Evolutionary conservation across 2,329 filamentous ascomycete species (phyloP), one percentile per base, ranked within the genome.

Genomic region (Myriosclerotinia scirpicola): DNA sequence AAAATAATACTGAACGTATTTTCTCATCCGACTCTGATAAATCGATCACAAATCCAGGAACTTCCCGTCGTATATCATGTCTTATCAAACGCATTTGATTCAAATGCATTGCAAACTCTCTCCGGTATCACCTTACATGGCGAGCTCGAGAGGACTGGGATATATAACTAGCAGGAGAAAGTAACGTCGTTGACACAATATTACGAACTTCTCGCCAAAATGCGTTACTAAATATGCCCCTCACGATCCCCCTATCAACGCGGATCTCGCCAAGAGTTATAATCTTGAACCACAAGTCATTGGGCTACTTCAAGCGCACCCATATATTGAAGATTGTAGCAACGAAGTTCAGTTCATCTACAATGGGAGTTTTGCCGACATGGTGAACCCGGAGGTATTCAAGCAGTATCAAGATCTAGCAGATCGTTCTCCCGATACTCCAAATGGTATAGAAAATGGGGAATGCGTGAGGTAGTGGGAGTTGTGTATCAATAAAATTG

Each of bases 201-300:
- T 40, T 70, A 69, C 34, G 50, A 68, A 14, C 46, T 70, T 34
- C 63, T 70, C 14, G 42, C 67, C 30, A 50, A 65, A 34, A 67
- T 70, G 64, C 66, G 44, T 15, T 69, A 68, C 42, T 67, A 69
- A 67, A 59, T 65, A 69, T 44, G 48, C 60, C 7, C 69, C 69
- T 6, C 64, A 69, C 64, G 34, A 64, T 52, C 67, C 64, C 15
- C 50, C 66, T 7, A 67, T 70, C n/a, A 46, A 69, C 22, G 54
- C 65, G 2, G n/a, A 54, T 20, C 36, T 70, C 14, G 69, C 63
- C 1, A 30, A 64, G 15, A 61, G 60, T 1, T 62, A 65, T n/a
- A n/a, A 54, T 34, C 55, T 69, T 5, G 66, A 69, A 14, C 61
- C 64, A 40, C 64, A 67, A 48, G 52, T 66, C 22, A 67, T 68